Evolutionary conservation across 768 basidiomycete genomes (phyloP).

Genomic region (Pholiota microspora): DNA sequence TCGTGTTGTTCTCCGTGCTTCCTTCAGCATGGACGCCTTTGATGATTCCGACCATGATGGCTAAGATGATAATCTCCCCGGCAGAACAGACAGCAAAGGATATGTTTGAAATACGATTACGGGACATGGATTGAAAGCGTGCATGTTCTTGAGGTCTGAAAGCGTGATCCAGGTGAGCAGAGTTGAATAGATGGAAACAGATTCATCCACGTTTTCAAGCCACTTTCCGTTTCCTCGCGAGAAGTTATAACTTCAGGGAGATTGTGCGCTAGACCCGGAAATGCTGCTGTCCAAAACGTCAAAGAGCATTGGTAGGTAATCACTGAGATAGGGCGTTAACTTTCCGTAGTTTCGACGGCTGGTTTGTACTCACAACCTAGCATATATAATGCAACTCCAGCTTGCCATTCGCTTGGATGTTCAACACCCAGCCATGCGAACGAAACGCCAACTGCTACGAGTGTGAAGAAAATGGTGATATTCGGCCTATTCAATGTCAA

Average conservation of each 20-base stretch:
- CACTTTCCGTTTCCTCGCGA: slow-evolving; percentile 32
- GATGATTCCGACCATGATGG: slow-evolving; percentile 73
- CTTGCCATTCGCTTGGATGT: slow-evolving; percentile 60
- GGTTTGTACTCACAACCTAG: slow-evolving; percentile 49
- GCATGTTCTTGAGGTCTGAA: slow-evolving; percentile 49
- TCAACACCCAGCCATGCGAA: slow-evolving; percentile 80
- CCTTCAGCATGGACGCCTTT: slow-evolving; percentile 59
- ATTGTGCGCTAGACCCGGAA: slow-evolving; percentile 71
- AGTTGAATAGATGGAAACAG: not conserved
- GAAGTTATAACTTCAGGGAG: slow-evolving; percentile 67
- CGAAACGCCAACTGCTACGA: slow-evolving; percentile 62
- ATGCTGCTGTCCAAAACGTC: slow-evolving; percentile 84
- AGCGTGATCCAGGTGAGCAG: not conserved
- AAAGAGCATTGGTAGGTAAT: slow-evolving; percentile 75
- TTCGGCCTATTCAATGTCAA: slow-evolving; percentile 49
- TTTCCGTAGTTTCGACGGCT: not conserved
- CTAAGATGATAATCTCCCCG: slow-evolving; percentile 69
- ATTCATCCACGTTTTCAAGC: slow-evolving; percentile 44
- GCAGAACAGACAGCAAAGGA: slow-evolving; percentile 69
- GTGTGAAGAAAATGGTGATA: slow-evolving; percentile 73
- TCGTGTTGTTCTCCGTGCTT: slow-evolving; percentile 71
- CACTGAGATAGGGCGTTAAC: slow-evolving; percentile 35
- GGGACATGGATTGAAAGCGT: slow-evolving; percentile 56
- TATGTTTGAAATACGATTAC: slow-evolving; percentile 74
- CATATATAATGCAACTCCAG: slow-evolving; percentile 60